A percentile compares a stretch with the other conserved stretches of the same genome.
phyloP scores from a whole-genome alignment of 345 rosid species.

The Odontarrhena argentea region DNA sequence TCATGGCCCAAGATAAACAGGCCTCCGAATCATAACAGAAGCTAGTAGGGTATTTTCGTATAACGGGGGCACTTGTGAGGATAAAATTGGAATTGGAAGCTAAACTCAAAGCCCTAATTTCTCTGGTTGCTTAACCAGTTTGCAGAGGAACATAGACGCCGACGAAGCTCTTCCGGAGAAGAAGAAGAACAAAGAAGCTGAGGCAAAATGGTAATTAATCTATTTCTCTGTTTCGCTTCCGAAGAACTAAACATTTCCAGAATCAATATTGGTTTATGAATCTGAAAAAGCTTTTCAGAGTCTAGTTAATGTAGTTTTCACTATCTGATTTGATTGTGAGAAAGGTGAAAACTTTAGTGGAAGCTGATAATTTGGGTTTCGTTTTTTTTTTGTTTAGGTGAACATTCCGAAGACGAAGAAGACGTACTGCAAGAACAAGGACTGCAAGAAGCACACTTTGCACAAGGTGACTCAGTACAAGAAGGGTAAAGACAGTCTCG shows the following conservation, averaged over 20 bases:
- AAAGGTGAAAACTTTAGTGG: too few species aligned
- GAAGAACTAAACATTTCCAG: not conserved
- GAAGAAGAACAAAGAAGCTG: not conserved
- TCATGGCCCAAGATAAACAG: not conserved
- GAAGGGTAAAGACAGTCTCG: constrained; percentile 89
- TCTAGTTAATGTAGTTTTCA: too few species aligned
- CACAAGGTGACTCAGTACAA: constrained; percentile 91
- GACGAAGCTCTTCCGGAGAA: not conserved
- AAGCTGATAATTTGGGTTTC: too few species aligned
- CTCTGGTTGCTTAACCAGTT: not conserved
- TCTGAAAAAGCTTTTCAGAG: not conserved
- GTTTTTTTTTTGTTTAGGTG: constrained; percentile 48
- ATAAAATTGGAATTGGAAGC: not conserved
- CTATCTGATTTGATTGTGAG: too few species aligned
- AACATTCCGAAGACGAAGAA: constrained; percentile 90
- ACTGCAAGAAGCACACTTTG: constrained; percentile 84
- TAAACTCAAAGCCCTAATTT: not conserved
- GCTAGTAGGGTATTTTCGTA: not conserved
- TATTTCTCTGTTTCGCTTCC: not conserved
- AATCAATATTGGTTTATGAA: not conserved
- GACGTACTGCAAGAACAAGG: constrained; percentile 82
- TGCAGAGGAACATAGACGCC: not conserved
- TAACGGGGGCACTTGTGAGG: not conserved
- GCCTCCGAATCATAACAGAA: not conserved
- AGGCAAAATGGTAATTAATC: not conserved